phyloP scores from a whole-genome alignment of 768 basidiomycete species.

The Mycena crocata region DNA sequence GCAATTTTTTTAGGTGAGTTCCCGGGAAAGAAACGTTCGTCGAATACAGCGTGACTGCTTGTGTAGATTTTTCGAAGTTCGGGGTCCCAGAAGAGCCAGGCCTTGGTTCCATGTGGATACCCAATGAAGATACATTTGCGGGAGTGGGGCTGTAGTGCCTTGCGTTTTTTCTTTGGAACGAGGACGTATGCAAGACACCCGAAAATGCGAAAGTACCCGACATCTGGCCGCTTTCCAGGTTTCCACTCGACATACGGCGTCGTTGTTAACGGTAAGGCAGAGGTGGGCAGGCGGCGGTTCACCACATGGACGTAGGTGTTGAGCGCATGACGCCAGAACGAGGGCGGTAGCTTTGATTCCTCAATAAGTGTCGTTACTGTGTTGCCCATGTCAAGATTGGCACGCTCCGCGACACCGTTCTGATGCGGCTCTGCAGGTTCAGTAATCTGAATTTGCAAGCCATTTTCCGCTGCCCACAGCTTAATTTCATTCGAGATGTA shows the following conservation, averaged over 20 bases:
- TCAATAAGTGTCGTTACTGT: constrained; percentile 38
- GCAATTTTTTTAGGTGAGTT: too few species aligned
- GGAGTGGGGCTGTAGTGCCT: constrained; percentile 11
- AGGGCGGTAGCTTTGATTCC: constrained; percentile 23
- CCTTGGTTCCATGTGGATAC: constrained; percentile 28
- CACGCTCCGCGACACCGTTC: constrained; percentile 13
- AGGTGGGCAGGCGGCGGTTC: constrained; percentile 36
- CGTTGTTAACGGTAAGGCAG: constrained; percentile 15
- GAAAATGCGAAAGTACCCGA: constrained; percentile 40
- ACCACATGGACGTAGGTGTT: constrained; percentile 34
- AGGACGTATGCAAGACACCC: constrained; percentile 37
- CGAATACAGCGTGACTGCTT: constrained; percentile 36
- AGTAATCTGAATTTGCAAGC: constrained; percentile 8
- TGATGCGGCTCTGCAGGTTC: constrained; percentile 17
- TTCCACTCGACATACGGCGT: constrained; percentile 35
- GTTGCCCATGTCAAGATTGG: constrained; percentile 5
- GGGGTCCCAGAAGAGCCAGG: constrained; percentile 36
- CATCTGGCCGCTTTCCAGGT: constrained; percentile 37
- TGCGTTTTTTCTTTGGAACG: constrained; percentile 18
- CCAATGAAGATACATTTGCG: constrained; percentile 39
- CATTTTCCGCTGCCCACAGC: constrained; percentile 6
- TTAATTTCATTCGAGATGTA: constrained; percentile 21
- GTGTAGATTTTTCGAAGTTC: constrained; percentile 29
- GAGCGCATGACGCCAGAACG: constrained; percentile 37
- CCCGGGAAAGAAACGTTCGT: too few species aligned